Base-by-base conservation (phyloP, 495 filamentous ascomycete species). In the Penicillium verhagenii region DNA sequence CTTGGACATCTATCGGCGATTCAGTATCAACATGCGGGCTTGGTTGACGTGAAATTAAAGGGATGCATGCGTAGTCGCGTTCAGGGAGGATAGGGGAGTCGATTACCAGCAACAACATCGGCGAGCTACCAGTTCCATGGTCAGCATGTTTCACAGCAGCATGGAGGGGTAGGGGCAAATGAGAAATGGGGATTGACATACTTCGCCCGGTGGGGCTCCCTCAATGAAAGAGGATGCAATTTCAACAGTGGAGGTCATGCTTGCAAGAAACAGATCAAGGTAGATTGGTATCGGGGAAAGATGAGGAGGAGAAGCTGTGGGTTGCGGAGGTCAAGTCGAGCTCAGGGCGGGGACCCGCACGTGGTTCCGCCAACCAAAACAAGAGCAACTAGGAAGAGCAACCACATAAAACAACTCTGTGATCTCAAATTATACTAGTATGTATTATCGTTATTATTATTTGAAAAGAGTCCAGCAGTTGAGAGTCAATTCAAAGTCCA, bases 131-230 rank as follows among this genome's bases (percentile, higher is more conserved):
- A 28, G 50, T 50, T 29, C 28, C 9, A 43, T 19, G 4, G 40
- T 55, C n/a, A 51, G 38, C 19, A 35, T 8, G 50, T 33, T n/a
- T 18, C 38, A 5, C 20, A 37, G 18, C 23, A 19, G 18, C 23
- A 19, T 35, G 37, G 53, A 31, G 47, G 28, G 47, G 46, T 25
- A 54, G 25, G 51, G 49, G 46, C 45, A 47, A 39, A 35, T 29
- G 37, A 35, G 43, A 20, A 45, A 19, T 40, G 37, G 50, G 25
- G 44, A 51, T 23, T 6, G 46, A 67, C 79, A 61, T 84, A 97
- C 94, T 89, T 99, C 95, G 75, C 95, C 95, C 26, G 95, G 95
- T 39, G 94, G 94, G 65, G 94, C 91, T 69, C 91, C 90, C 72
- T 97, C 85, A 57, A 99, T 86, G 71, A 97, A 99, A 4, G 90